Base-by-base conservation (phyloP, 257 asterid genomes). In the Gentiana dahurica region DNA sequence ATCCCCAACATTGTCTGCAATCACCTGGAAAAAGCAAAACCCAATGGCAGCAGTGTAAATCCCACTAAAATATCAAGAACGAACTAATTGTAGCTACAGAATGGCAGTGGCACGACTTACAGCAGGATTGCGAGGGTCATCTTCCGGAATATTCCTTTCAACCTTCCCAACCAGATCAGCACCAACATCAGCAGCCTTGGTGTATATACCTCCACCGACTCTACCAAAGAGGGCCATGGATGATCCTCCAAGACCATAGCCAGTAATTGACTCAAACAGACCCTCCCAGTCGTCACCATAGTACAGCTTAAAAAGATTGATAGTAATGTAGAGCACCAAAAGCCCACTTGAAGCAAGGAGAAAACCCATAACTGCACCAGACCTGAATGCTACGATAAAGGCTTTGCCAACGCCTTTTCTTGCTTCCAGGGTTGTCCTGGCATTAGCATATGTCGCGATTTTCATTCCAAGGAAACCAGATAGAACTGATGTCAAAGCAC, bases 401-500 rank as follows among this genome's bases (percentile, higher is more conserved):
- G 80, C 80, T 54, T 70, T 74, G 5, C 80, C 80, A 51, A 88
- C 95, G 56, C 96, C 95, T 73, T 82, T 85, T 52, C 96, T 79
- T 0, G 96, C 96, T 77, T 88, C 96, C 69, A 88, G 39, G 8
- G 96, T 88, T 56, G 96, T 88, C 75, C 96, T 74, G 37, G 96
- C 96, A 70, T 88, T 88, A 54, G 96, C 96, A 72, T 80, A 88
- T 15, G 96, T 88, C 6, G 96, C 96, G 57, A 85, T 88, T 75
- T 85, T 88, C 96, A 88, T 88, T 58, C 96, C 96, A 32, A 88
- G 94, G 77, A 88, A 88, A 52, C 96, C 96, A 53, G 96, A 88
- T 34, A 83, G 54, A 34, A 88, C 86, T 1, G 96, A 88, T 55
- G 96, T 82, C 71, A 88, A 1, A 59, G 95, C 95, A 68, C 96